A percentile compares a stretch with the other conserved stretches of the same genome.
phyloP scores from a whole-genome alignment of 2,329 filamentous ascomycete genomes.

The Aspergillus neotritici region DNA sequence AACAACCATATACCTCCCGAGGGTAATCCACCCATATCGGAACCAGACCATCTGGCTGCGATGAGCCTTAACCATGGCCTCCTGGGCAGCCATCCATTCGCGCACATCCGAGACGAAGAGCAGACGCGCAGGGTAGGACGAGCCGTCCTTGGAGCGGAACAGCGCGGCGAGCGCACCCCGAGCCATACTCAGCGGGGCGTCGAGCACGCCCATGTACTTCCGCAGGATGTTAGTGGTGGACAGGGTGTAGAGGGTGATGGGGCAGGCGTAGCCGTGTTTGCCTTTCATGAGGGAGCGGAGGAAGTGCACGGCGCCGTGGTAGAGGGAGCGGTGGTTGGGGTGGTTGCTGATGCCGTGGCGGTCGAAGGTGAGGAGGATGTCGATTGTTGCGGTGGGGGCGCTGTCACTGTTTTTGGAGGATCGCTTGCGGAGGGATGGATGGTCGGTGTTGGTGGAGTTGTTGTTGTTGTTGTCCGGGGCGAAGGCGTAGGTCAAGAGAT shows the following conservation, averaged over 20 bases:
- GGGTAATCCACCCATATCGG: conserved; percentile 85
- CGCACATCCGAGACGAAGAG: conserved; percentile 65
- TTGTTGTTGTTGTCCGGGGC: conserved; percentile 51
- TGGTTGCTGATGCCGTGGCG: conserved; percentile 73
- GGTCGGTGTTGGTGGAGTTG: conserved; percentile 14
- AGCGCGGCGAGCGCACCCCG: conserved; percentile 45
- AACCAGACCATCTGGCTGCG: conserved; percentile 99
- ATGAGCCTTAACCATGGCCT: conserved; percentile 85
- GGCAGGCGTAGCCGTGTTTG: conserved; percentile 59
- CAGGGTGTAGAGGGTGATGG: conserved; percentile 81
- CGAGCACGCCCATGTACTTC: conserved; percentile 76
- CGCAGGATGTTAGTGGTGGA: conserved; percentile 64
- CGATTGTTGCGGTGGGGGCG: conserved; percentile 57
- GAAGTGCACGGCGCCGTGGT: conserved; percentile 73
- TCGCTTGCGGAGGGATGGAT: conserved; percentile 35
- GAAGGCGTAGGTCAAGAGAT: conserved; percentile 67
- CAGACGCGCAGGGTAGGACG: conserved; percentile 55
- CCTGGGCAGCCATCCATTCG: conserved; percentile 63
- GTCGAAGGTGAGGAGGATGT: conserved; percentile 89
- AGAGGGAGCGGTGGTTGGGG: conserved; percentile 88
- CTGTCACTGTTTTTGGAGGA: conserved; percentile 25
- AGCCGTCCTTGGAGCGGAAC: conserved; percentile 43
- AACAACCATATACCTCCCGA: conserved; percentile 91
- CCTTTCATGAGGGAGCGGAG: conserved; percentile 60
- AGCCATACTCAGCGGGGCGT: conserved; percentile 65